Conservation (phyloP, 2,329 filamentous ascomycete genomes). For the Chalara sp. region DNA sequence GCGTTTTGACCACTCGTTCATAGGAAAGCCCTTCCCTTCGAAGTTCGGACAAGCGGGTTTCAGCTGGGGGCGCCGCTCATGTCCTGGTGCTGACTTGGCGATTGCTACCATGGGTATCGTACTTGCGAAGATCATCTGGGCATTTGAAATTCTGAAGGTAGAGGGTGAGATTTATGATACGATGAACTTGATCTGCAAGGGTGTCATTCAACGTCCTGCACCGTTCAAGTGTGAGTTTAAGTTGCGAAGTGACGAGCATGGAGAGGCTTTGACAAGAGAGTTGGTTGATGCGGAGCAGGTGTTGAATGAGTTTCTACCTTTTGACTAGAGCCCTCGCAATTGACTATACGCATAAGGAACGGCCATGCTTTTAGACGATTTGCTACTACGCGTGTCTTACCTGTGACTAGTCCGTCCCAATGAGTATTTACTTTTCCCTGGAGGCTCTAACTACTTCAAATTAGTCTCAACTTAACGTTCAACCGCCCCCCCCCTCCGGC, state of each 20-base stretch:
- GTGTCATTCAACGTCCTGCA: constrained; percentile 28
- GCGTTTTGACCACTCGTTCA: constrained; percentile 21
- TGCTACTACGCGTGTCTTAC: too few relatives aligned
- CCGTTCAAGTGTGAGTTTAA: constrained; percentile 27
- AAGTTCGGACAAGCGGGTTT: constrained; percentile 28
- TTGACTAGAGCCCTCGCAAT: constrained; percentile 4
- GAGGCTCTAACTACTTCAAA: too few relatives aligned
- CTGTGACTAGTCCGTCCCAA: too few relatives aligned
- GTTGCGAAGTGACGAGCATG: constrained; percentile 25
- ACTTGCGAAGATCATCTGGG: constrained; percentile 46
- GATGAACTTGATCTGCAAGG: constrained; percentile 23
- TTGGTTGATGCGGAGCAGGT: constrained; percentile 21
- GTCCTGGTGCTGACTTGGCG: constrained; percentile 50
- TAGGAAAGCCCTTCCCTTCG: constrained; percentile 15
- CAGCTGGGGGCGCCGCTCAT: constrained; percentile 39
- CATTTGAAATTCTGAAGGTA: constrained; percentile 31
- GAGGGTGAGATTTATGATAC: constrained; percentile 17
- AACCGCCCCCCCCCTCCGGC: too few relatives aligned
- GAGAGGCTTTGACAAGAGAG: constrained; percentile 26
- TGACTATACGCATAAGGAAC: too few relatives aligned
- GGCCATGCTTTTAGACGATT: too few relatives aligned
- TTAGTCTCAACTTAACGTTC: too few relatives aligned
- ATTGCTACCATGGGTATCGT: constrained; percentile 40
- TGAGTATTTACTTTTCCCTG: too few relatives aligned
- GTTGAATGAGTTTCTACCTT: constrained; percentile 19